These are phyloP conservation scores for Metschnikowia proteae DNA, from an alignment of 805 yeast genomes.

Conservation along the genomic window DNA sequence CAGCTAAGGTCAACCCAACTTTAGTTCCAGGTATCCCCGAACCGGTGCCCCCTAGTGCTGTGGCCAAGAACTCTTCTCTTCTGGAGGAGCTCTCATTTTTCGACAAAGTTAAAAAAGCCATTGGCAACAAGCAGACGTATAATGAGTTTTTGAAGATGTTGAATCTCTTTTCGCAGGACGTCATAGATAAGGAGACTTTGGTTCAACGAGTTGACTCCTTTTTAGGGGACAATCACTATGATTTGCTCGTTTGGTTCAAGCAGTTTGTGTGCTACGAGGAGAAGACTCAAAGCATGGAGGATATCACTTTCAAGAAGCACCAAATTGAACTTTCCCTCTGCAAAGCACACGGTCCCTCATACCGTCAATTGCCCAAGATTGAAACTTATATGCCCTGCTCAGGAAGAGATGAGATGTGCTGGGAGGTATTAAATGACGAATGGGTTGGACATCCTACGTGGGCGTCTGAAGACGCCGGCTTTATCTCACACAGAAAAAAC, in stretches of 20 bases:
- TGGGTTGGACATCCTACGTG: conserved; percentile 99
- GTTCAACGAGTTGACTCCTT: conserved; percentile 83
- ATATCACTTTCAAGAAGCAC: conserved; percentile 83
- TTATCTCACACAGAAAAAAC: conserved; percentile 96
- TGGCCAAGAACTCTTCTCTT: conserved; percentile 53
- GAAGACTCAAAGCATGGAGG: conserved; percentile 81
- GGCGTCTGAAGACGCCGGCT: conserved; percentile 99
- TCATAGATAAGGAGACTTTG: conserved; percentile 76
- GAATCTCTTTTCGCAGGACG: conserved; percentile 84
- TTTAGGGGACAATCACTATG: conserved; percentile 70
- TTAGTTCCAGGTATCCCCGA: conserved; percentile 84
- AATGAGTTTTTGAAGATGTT: conserved; percentile 87
- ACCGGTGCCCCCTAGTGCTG: conserved; percentile 53
- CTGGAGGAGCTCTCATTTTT: conserved; percentile 87
- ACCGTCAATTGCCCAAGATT: conserved; percentile 85
- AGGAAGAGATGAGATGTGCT: conserved; percentile 98
- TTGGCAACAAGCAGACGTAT: conserved; percentile 85
- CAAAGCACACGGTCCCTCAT: conserved; percentile 93
- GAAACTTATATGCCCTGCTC: conserved; percentile 97
- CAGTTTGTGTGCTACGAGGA: conserved; percentile 86
- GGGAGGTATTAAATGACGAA: conserved; percentile 97
- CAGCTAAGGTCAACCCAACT: conserved; percentile 49
- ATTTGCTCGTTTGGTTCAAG: conserved; percentile 87
- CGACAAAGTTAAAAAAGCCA: conserved; percentile 83
- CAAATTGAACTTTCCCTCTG: conserved; percentile 85